Conservation (phyloP, 495 filamentous ascomycete genomes). For the Rusavskia elegans region DNA sequence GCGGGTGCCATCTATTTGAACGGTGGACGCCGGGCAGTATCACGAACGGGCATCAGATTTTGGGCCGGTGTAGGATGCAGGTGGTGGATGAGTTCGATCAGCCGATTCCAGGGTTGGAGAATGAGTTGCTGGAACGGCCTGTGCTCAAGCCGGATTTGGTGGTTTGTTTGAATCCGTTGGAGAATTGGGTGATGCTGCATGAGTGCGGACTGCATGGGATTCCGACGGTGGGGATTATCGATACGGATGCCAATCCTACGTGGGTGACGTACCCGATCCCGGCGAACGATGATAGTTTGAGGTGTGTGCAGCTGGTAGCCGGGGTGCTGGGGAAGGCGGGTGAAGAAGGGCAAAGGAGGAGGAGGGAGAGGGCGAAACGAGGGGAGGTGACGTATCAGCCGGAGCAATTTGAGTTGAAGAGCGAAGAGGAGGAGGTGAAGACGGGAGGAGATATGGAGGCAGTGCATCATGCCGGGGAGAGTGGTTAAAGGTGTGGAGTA, state of each 20-base stretch:
- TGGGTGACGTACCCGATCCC: conserved; percentile 96
- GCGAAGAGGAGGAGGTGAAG: neutral
- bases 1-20: conserved; percentile 79
- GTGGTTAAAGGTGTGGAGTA: neutral
- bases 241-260: conserved; percentile 84
- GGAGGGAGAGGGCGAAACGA: conserved; percentile 41
- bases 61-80: conserved; percentile 46
- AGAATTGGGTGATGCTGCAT: conserved; percentile 79
- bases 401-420: neutral
- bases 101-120: conserved; percentile 45
- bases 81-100: conserved; percentile 58
- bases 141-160: conserved; percentile 78
- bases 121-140: conserved; percentile 41
- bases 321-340: conserved; percentile 76
- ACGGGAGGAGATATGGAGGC: neutral
- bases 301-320: conserved; percentile 64
- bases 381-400: conserved; percentile 44
- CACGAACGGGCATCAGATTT: conserved; percentile 82
- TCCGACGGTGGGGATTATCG: conserved; percentile 86
- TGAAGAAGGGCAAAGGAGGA: conserved; percentile 51
- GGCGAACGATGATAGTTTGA: conserved; percentile 89
- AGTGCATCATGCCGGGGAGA: neutral
- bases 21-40: conserved; percentile 86
- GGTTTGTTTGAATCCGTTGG: conserved; percentile 76
- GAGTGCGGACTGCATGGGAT: conserved; percentile 80